Percentiles rank a stretch among this genome's conserved stretches.
These are phyloP conservation scores for Fallopia convolvulus DNA, from an alignment of 148 eudicot species.

Conservation along the genomic window DNA sequence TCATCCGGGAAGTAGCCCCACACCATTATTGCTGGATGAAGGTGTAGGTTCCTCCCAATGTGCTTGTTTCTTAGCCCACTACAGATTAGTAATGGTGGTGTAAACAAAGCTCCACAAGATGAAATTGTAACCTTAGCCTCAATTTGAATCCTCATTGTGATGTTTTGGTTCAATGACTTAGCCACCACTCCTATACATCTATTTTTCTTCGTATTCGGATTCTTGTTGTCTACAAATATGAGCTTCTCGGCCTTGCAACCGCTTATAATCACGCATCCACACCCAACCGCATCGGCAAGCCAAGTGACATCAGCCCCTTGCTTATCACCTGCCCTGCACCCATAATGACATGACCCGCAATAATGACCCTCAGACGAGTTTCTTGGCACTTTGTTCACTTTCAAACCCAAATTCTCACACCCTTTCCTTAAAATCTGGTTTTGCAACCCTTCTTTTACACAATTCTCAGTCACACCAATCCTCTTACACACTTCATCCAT, in stretches of 20 bases:
- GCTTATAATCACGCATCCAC: constrained; percentile 40
- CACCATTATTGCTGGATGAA: constrained; percentile 45
- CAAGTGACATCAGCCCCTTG: constrained; percentile 52
- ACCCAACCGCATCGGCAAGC: constrained; percentile 51
- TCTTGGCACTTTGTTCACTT: constrained; percentile 34
- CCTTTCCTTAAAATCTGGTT: constrained; percentile 57
- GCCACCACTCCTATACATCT: constrained; percentile 48
- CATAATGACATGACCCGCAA: constrained; percentile 61
- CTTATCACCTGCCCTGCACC: constrained; percentile 47
- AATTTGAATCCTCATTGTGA: constrained; percentile 29
- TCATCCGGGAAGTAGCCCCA: constrained; percentile 70
- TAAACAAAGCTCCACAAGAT: constrained; percentile 55
- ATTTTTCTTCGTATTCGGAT: constrained; percentile 8
- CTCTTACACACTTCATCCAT: constrained; percentile 46
- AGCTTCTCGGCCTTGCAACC: constrained; percentile 45
- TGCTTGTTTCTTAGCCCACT: constrained; percentile 54
- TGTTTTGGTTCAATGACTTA: constrained; percentile 17
- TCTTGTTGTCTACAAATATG: constrained; percentile 17
- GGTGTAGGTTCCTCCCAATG: constrained; percentile 54
- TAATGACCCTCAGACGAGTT: constrained; percentile 52
- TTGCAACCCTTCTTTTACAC: constrained; percentile 51
- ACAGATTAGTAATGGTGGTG: constrained; percentile 41
- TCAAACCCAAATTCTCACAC: constrained; percentile 51
- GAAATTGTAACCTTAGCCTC: constrained; percentile 59
- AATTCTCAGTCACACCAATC: constrained; percentile 48